Evolutionary conservation across 768 basidiomycete genomes (phyloP).

Genomic region (Trametes cinnabarina): DNA sequence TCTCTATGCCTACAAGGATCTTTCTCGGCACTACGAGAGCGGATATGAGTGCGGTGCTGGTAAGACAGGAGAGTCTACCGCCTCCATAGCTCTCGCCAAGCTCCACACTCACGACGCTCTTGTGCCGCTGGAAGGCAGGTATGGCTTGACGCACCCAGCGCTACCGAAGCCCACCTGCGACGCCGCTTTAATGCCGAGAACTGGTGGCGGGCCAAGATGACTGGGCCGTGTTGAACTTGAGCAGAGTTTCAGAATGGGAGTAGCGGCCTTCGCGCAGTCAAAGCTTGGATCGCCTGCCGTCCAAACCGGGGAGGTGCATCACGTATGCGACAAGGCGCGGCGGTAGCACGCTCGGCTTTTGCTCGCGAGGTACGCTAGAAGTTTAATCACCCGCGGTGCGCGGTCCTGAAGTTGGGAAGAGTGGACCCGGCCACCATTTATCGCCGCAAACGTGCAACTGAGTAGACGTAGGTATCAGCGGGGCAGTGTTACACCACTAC

Average conservation of each 20-base stretch:
- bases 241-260: background rate
- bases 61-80: background rate
- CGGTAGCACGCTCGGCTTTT: background rate
- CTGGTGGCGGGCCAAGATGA: background rate
- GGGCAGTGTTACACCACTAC: too few species aligned
- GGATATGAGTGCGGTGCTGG: background rate
- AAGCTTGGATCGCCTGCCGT: background rate
- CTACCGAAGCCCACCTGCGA: background rate
- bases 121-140: background rate
- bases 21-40: background rate
- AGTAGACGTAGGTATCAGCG: too few species aligned
- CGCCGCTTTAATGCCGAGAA: conserved; percentile 2
- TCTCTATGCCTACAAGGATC: background rate
- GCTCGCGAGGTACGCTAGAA: conserved; percentile 6
- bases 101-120: conserved; percentile 9
- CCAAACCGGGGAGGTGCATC: background rate
- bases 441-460: background rate
- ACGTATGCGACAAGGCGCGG: background rate
- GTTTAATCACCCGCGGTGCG: conserved; percentile 11
- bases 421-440: background rate
- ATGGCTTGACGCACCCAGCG: background rate
- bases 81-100: background rate
- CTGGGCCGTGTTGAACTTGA: background rate
- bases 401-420: background rate
- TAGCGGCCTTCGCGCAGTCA: background rate